phyloP scores from a whole-genome alignment of 2,329 filamentous ascomycete genomes.

The Diaporthe sp. region DNA sequence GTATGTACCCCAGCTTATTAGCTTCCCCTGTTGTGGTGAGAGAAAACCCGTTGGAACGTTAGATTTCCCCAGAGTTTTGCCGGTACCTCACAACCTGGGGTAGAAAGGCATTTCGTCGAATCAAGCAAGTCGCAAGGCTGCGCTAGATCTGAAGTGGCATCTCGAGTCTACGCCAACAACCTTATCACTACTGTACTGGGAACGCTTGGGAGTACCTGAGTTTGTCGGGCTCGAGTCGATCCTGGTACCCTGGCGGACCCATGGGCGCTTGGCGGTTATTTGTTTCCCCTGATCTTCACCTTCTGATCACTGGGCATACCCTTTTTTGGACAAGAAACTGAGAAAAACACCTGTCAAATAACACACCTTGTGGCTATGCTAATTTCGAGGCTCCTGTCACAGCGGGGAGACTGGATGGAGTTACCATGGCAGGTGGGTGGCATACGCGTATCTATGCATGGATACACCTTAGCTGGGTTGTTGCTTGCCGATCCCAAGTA shows the following conservation, averaged over 20 bases:
- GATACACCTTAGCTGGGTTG: neutral
- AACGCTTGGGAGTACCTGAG: neutral
- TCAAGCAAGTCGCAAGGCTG: neutral
- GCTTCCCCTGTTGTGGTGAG: neutral
- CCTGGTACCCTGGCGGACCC: neutral
- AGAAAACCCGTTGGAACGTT: neutral
- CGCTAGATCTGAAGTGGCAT: neutral
- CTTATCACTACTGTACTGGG: neutral
- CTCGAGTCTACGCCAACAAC: neutral
- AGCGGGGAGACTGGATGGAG: neutral
- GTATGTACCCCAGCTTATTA: neutral
- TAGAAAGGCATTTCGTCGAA: neutral
- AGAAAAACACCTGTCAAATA: neutral
- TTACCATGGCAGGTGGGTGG: neutral
- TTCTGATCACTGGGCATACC: neutral
- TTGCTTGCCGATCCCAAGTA: slow-evolving; percentile 11
- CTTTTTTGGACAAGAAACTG: slow-evolving; percentile 10
- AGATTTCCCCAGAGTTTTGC: neutral
- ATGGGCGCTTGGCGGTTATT: slow-evolving; percentile 6
- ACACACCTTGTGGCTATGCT: neutral
- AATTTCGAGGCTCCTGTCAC: neutral
- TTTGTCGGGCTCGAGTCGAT: neutral
- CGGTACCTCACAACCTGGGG: neutral
- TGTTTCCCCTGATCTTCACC: slow-evolving; percentile 19
- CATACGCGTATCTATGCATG: slow-evolving; percentile 11